These are phyloP conservation scores for Globisporangium alternatum DNA, from an alignment of 352 stramenopile genomes.

Conservation along the genomic window DNA sequence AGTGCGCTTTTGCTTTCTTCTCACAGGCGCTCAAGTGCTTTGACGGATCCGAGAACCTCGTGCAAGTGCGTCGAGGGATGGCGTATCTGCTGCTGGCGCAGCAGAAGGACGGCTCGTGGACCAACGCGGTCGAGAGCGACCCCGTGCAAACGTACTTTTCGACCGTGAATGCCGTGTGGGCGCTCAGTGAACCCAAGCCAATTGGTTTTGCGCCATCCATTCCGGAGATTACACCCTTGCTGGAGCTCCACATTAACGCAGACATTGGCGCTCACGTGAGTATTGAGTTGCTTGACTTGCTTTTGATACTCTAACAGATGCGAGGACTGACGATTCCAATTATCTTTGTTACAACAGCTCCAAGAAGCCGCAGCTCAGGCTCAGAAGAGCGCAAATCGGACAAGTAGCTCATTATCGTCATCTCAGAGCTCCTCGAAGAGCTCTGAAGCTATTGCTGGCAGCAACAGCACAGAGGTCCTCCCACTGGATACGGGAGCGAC, in stretches of 20 bases:
- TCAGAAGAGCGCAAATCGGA: not conserved
- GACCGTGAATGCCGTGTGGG: slow-evolving; percentile 49
- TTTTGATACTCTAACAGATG: not conserved
- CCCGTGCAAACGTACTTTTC: slow-evolving; percentile 37
- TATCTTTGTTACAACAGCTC: not conserved
- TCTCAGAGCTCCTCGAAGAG: not conserved
- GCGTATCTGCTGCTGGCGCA: slow-evolving; percentile 65
- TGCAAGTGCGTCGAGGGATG: slow-evolving; percentile 63
- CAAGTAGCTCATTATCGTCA: not conserved
- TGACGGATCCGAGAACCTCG: slow-evolving; percentile 62
- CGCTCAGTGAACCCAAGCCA: slow-evolving; percentile 39
- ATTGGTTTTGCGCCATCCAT: slow-evolving; percentile 68
- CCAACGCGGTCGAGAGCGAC: slow-evolving; percentile 21
- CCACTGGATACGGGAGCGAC: slow-evolving; percentile 3
- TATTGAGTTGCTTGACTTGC: not conserved
- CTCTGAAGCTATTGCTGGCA: not conserved
- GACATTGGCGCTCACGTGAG: slow-evolving; percentile 26
- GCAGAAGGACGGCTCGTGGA: slow-evolving; percentile 59
- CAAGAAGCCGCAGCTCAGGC: not conserved
- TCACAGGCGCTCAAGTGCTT: slow-evolving; percentile 73
- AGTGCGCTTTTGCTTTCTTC: slow-evolving; percentile 3
- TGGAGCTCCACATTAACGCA: slow-evolving; percentile 65
- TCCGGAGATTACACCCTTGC: slow-evolving; percentile 38
- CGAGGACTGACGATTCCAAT: not conserved
- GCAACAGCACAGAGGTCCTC: slow-evolving; percentile 5